Percentiles rank a stretch among this genome's conserved stretches.
phyloP scores from a whole-genome alignment of 495 filamentous ascomycete species.

The Penicillium coprophilum region DNA sequence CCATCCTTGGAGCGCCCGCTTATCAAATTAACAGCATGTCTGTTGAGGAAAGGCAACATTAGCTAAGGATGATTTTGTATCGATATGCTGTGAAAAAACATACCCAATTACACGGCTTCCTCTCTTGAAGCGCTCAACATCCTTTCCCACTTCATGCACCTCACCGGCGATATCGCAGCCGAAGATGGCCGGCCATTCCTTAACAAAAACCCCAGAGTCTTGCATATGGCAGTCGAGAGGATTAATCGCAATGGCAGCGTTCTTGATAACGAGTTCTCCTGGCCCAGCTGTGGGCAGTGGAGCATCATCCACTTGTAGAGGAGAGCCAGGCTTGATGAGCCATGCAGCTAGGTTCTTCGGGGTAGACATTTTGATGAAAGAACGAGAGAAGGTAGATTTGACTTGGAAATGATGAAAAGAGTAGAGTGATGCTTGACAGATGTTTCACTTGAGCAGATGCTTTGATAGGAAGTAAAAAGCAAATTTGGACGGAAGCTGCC shows the following conservation, averaged over 20 bases:
- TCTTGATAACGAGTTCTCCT: not conserved
- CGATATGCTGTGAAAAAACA: not conserved
- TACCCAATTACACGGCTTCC: not conserved
- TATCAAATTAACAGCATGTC: not conserved
- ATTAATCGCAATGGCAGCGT: not conserved
- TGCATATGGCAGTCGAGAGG: not conserved
- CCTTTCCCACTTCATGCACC: not conserved
- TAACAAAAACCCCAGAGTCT: not conserved
- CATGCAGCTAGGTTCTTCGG: not conserved
- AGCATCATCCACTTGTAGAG: not conserved
- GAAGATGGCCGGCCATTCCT: not conserved
- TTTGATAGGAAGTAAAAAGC: not conserved
- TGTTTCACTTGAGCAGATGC: not conserved
- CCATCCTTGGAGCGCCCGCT: not conserved
- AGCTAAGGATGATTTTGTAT: not conserved
- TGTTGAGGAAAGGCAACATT: not conserved
- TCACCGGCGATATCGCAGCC: not conserved
- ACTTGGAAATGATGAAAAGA: not conserved
- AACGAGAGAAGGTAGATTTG: not conserved
- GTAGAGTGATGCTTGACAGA: not conserved
- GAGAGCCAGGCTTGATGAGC: not conserved
- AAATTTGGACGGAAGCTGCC: not conserved
- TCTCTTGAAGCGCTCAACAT: not conserved
- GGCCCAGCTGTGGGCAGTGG: not conserved
- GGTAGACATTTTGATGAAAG: not conserved